Conservation (phyloP, 441 rosid species). For the Syzygium malaccense region DNA sequence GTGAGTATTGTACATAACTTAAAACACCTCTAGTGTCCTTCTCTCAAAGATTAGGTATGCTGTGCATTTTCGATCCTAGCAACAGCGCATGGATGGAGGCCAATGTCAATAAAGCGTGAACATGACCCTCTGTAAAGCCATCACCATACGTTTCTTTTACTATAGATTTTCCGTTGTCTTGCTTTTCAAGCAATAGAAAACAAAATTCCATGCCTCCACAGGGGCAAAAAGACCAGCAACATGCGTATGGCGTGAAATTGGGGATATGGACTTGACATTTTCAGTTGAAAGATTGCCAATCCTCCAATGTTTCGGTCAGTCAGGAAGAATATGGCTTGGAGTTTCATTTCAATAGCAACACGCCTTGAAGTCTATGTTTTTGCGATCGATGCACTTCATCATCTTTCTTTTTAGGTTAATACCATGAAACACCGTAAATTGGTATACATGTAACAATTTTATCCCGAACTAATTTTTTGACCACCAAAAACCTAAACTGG, state of each 20-base stretch:
- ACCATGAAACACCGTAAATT: fast-evolving
- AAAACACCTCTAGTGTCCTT: too few relatives aligned
- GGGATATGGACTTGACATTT: neutral
- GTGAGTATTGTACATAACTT: fast-evolving
- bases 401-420: neutral
- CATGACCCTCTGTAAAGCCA: conserved; percentile 22
- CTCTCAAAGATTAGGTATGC: neutral
- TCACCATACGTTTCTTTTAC: neutral
- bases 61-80: conserved; percentile 6
- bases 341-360: neutral
- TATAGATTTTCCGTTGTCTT: neutral
- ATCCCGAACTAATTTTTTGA: too few relatives aligned
- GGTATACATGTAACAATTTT: too few relatives aligned
- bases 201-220: neutral
- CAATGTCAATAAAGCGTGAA: conserved; percentile 59
- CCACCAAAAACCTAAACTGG: too few relatives aligned
- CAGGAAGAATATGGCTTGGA: neutral
- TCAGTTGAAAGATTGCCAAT: neutral
- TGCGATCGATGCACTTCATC: neutral
- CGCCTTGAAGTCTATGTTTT: neutral
- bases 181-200: neutral
- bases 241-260: neutral
- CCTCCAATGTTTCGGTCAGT: neutral
- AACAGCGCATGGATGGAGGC: conserved; percentile 37
- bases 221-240: neutral